phyloP scores from a whole-genome alignment of 2,329 filamentous ascomycete species.

The Periconia sp. region DNA sequence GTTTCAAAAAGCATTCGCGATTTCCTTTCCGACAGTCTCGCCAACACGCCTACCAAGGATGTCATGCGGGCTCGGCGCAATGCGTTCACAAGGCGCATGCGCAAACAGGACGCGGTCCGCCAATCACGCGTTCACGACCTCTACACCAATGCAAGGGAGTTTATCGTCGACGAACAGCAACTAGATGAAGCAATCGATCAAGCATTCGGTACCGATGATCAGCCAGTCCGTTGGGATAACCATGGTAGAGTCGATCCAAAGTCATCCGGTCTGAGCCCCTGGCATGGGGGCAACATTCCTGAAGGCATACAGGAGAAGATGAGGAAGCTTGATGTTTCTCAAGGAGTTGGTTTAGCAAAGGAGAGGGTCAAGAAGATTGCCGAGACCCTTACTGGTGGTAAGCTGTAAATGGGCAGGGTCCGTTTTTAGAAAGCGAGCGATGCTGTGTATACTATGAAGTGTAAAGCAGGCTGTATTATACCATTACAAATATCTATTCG shows the following conservation, averaged over 20 bases:
- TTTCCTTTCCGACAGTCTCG: conserved; percentile 34
- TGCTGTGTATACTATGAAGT: neutral
- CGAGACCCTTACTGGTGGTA: conserved; percentile 69
- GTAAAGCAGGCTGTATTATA: neutral
- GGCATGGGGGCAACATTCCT: conserved; percentile 28
- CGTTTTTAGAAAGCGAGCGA: neutral
- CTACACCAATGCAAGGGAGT: conserved; percentile 84
- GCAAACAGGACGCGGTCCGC: conserved; percentile 60
- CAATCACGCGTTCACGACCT: conserved; percentile 78
- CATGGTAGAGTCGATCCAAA: conserved; percentile 22
- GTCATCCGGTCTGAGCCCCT: conserved; percentile 30
- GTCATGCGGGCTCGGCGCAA: conserved; percentile 33
- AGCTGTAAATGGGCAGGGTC: conserved; percentile 40
- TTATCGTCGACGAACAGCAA: conserved; percentile 81
- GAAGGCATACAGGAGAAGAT: conserved; percentile 37
- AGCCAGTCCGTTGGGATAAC: conserved; percentile 44
- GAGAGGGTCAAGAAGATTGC: conserved; percentile 65
- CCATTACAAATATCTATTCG: no score
- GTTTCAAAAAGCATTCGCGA: conserved; percentile 34
- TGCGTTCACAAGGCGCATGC: conserved; percentile 46
- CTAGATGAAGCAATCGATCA: conserved; percentile 72
- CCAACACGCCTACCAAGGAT: conserved; percentile 23
- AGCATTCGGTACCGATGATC: conserved; percentile 68
- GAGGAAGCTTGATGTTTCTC: conserved; percentile 38
- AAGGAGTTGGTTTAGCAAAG: conserved; percentile 50